Percentiles rank a stretch among this genome's conserved stretches.
These are phyloP conservation scores for Thecaphora frezii DNA, from an alignment of 1,284 basidiomycete species.

Conservation along the genomic window DNA sequence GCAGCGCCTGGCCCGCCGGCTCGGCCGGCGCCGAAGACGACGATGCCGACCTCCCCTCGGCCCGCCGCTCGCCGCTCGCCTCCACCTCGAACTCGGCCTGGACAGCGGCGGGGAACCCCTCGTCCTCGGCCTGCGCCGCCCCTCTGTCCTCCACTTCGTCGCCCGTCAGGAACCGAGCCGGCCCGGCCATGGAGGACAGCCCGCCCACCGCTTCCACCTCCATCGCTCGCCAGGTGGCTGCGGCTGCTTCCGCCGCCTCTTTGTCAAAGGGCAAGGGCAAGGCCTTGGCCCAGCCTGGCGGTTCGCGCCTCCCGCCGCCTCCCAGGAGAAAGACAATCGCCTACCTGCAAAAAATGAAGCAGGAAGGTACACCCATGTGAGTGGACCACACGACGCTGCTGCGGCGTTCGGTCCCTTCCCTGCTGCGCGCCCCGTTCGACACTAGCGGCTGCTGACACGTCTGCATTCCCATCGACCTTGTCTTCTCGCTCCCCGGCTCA, in stretches of 20 bases:
- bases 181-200: constrained; percentile 1
- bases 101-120: background rate
- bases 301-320: constrained; percentile 17
- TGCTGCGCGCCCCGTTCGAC: no score
- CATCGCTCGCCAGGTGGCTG: no score
- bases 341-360: constrained; percentile 26
- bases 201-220: no score
- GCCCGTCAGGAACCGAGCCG: constrained; percentile 1
- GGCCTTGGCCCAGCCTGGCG: background rate
- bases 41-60: background rate
- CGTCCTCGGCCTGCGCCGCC: background rate
- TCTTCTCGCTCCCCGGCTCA: background rate
- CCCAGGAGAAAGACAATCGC: constrained; percentile 38
- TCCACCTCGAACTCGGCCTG: background rate
- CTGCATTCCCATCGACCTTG: constrained; percentile 12
- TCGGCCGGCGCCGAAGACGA: constrained; percentile 1
- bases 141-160: background rate
- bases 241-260: no score
- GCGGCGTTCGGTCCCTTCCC: no score
- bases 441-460: background rate
- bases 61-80: background rate
- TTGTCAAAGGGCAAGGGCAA: constrained; percentile 12
- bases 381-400: background rate
- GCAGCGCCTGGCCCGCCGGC: constrained; percentile 34
- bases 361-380: constrained; percentile 13